These are phyloP conservation scores for Coemansia sp. DNA, from an alignment of 192 early-diverging fungal genomes.

Conservation along the genomic window DNA sequence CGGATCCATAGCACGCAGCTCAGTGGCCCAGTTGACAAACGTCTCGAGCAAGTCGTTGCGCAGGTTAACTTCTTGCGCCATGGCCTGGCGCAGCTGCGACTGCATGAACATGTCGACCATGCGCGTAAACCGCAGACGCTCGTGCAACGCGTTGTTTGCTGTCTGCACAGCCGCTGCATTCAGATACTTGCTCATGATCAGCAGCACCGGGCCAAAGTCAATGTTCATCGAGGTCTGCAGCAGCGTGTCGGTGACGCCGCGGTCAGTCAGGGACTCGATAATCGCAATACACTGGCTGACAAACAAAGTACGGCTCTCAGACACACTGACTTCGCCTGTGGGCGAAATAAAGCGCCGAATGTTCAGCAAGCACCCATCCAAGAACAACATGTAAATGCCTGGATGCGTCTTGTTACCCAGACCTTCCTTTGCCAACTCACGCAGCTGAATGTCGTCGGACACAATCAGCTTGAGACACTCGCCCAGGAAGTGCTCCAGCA, in stretches of 20 bases:
- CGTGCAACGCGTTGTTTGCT: constrained; percentile 41
- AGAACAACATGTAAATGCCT: constrained; percentile 53
- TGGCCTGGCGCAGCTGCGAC: constrained; percentile 49
- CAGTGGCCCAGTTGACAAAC: constrained; percentile 56
- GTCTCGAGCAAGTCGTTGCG: constrained; percentile 54
- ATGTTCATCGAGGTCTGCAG: constrained; percentile 46
- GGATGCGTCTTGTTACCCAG: constrained; percentile 56
- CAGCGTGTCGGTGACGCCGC: constrained; percentile 44
- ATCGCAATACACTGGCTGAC: constrained; percentile 55
- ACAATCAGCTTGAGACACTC: constrained; percentile 55
- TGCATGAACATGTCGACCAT: constrained; percentile 51
- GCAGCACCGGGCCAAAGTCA: constrained; percentile 51
- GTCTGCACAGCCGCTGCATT: constrained; percentile 41
- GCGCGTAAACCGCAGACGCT: constrained; percentile 48
- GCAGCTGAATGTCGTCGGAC: constrained; percentile 53
- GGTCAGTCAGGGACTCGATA: constrained; percentile 50
- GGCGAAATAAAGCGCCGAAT: constrained; percentile 54
- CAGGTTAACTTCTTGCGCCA: constrained; percentile 53
- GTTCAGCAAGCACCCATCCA: constrained; percentile 49
- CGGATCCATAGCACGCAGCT: constrained; percentile 54
- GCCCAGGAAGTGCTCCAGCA: constrained; percentile 55
- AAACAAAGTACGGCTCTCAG: constrained; percentile 55
- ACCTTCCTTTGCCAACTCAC: constrained; percentile 53
- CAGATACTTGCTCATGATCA: constrained; percentile 51
- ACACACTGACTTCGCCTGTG: constrained; percentile 52